These are phyloP conservation scores for Lithocarpus polystachyus DNA, from an alignment of 306 rosid genomes.

Conservation along the genomic window DNA sequence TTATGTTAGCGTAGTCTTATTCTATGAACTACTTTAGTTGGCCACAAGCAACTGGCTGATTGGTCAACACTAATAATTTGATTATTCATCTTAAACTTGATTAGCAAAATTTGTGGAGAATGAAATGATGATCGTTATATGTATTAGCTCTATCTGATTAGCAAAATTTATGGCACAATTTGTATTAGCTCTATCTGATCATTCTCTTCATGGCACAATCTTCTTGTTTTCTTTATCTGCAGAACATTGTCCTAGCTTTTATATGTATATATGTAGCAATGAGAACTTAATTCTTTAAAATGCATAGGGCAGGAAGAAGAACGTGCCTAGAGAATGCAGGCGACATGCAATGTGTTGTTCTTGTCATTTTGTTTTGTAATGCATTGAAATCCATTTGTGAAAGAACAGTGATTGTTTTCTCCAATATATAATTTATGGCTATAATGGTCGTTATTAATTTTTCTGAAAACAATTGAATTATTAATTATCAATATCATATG, in stretches of 20 bases:
- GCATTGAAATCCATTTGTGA: neutral
- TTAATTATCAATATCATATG: too few relatives aligned
- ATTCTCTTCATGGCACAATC: neutral
- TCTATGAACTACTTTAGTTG: too few relatives aligned
- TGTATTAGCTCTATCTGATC: conserved; percentile 1
- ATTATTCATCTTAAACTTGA: too few relatives aligned
- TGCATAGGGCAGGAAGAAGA: neutral
- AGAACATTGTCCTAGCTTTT: neutral
- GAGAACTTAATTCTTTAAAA: neutral
- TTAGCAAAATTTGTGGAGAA: conserved; percentile 16
- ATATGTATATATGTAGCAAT: neutral
- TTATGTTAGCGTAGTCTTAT: too few relatives aligned
- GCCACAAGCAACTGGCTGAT: too few relatives aligned
- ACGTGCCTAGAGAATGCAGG: neutral
- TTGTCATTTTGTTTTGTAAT: neutral
- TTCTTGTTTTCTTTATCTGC: neutral
- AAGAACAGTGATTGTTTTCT: too few relatives aligned
- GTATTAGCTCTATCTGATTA: conserved; percentile 1
- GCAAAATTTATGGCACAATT: too few relatives aligned
- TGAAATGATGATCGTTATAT: conserved; percentile 24
- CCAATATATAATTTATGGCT: neutral
- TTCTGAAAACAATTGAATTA: neutral
- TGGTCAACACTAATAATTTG: too few relatives aligned
- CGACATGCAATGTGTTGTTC: neutral
- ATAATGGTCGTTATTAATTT: neutral